phyloP scores from a whole-genome alignment of 306 rosid genomes.

The Astragalus glycyphyllos region DNA sequence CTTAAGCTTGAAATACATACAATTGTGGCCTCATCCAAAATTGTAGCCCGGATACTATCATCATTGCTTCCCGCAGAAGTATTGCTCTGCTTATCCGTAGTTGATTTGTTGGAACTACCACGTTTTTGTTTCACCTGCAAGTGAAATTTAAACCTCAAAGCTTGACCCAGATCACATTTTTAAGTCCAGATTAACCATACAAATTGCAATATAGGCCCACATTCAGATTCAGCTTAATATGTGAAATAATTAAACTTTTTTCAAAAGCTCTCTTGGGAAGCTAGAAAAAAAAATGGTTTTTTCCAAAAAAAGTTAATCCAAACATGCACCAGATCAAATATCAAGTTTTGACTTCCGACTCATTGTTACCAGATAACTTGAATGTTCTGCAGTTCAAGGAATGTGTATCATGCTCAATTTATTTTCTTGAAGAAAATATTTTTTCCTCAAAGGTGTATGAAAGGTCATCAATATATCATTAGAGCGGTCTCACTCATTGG shows the following conservation, averaged over 20 bases:
- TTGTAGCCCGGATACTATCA: constrained; percentile 70
- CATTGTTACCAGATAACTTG: neutral
- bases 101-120: constrained; percentile 51
- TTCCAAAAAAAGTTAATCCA: neutral
- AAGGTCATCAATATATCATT: constrained; percentile 6
- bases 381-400: constrained; percentile 9
- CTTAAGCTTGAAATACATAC: constrained; percentile 60
- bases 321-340: neutral
- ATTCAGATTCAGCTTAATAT: neutral
- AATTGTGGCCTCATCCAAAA: constrained; percentile 89
- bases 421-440: constrained; percentile 11
- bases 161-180: constrained; percentile 29
- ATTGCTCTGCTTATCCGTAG: constrained; percentile 60
- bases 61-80: constrained; percentile 70
- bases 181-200: constrained; percentile 24
- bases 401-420: constrained; percentile 18
- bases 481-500: neutral
- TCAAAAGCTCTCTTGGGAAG: neutral
- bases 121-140: constrained; percentile 74
- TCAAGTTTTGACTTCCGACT: constrained; percentile 20
- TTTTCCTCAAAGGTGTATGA: constrained; percentile 16
- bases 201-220: constrained; percentile 23
- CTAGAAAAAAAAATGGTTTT: no score
- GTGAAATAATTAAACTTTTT: neutral
- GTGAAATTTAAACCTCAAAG: constrained; percentile 38